Evolutionary conservation across 2,329 filamentous ascomycete genomes (phyloP).

Genomic region (Corinectria fuckeliana): DNA sequence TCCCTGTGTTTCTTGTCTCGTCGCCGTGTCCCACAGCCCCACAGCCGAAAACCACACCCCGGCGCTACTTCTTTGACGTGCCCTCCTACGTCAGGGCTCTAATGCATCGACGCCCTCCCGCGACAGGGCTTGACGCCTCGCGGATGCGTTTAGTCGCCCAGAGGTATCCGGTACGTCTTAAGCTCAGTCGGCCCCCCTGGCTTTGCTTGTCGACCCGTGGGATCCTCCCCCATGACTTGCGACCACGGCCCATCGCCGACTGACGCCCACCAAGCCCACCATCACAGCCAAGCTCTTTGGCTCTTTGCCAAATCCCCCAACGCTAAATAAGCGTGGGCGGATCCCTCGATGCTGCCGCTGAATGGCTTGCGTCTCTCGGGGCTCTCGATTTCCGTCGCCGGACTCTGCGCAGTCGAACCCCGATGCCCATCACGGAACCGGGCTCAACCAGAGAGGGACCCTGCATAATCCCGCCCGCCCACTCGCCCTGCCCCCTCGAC

Average conservation of each 20-base stretch:
- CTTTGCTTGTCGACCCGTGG: constrained; percentile 38
- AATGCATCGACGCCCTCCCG: constrained; percentile 37
- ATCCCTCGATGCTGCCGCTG: constrained; percentile 40
- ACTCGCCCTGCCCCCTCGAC: constrained; percentile 32
- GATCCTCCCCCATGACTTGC: constrained; percentile 36
- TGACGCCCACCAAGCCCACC: constrained; percentile 26
- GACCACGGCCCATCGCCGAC: constrained; percentile 28
- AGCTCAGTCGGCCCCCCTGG: constrained; percentile 23
- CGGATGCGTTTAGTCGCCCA: constrained; percentile 29
- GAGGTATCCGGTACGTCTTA: constrained; percentile 34
- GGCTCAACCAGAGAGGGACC: constrained; percentile 34
- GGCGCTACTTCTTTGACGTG: constrained; percentile 33
- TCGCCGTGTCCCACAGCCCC: constrained; percentile 35
- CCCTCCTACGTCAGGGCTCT: constrained; percentile 41
- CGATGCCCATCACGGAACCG: constrained; percentile 23
- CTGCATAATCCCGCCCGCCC: constrained; percentile 41
- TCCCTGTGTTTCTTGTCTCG: constrained; percentile 39
- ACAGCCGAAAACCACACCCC: constrained; percentile 26
- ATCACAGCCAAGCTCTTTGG: constrained; percentile 24
- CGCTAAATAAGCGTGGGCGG: constrained; percentile 37
- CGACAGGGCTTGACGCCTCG: constrained; percentile 38
- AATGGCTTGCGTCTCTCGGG: constrained; percentile 38
- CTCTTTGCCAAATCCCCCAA: constrained; percentile 37
- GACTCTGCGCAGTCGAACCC: constrained; percentile 28
- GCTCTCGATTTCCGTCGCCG: constrained; percentile 35